Conservation (phyloP, 2,329 filamentous ascomycete genomes). For the Colletotrichum lupini region DNA sequence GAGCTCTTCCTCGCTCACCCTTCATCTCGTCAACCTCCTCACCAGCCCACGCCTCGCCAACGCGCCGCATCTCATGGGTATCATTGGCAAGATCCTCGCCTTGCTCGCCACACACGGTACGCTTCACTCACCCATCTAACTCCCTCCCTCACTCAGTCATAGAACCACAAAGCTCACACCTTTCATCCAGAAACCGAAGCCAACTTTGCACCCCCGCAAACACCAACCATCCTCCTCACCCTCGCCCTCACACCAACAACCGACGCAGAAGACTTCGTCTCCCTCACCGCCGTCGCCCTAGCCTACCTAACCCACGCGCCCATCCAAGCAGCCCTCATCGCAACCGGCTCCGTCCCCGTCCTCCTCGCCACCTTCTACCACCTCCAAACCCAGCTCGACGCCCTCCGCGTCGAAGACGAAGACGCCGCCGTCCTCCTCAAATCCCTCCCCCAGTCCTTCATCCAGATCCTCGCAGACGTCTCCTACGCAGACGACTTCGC, state of each 20-base stretch:
- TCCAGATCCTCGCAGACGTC: constrained; percentile 63
- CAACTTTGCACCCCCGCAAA: constrained; percentile 54
- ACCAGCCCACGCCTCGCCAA: constrained; percentile 55
- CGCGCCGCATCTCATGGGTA: constrained; percentile 56
- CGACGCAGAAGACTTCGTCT: constrained; percentile 66
- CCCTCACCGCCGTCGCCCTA: constrained; percentile 62
- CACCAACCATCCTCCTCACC: constrained; percentile 60
- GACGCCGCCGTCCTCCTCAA: constrained; percentile 57
- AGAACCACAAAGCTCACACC: not conserved
- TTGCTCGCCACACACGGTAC: constrained; percentile 63
- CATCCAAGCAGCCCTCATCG: constrained; percentile 62
- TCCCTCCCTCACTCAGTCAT: not conserved
- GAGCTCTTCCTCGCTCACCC: constrained; percentile 62
- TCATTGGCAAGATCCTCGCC: constrained; percentile 67
- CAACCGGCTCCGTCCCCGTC: constrained; percentile 48
- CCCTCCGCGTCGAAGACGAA: constrained; percentile 55
- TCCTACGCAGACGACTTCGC: constrained; percentile 62
- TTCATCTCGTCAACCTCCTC: constrained; percentile 60
- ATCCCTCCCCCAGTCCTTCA: constrained; percentile 60
- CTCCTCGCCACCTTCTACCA: constrained; percentile 62
- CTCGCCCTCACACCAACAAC: constrained; percentile 56
- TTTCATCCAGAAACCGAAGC: constrained; percentile 56
- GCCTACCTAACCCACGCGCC: constrained; percentile 65
- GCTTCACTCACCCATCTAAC: not conserved
- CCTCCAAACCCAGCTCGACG: constrained; percentile 55